Evolutionary conservation across 805 yeast genomes (phyloP).

Genomic region (Wickerhamomyces mucosus): DNA sequence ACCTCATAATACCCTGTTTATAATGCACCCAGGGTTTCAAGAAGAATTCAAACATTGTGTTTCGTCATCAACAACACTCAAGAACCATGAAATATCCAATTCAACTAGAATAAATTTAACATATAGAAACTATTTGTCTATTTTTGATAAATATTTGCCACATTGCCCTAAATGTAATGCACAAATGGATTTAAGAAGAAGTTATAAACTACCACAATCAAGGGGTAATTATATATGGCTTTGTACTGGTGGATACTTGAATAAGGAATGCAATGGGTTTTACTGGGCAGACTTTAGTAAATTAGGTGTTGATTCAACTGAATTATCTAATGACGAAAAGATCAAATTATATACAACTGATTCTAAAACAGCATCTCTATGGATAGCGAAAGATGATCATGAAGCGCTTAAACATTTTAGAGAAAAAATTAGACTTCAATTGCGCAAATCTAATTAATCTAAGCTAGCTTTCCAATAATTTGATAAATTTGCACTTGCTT

Average conservation of each 20-base stretch:
- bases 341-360: slow-evolving; percentile 25
- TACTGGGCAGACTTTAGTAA: slow-evolving; percentile 45
- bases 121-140: slow-evolving; percentile 42
- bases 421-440: too few relatives aligned
- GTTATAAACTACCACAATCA: slow-evolving; percentile 34
- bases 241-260: slow-evolving; percentile 39
- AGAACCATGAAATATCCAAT: slow-evolving; percentile 40
- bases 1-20: slow-evolving; percentile 58
- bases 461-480: too few relatives aligned
- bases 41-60: slow-evolving; percentile 66
- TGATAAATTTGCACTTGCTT: too few relatives aligned
- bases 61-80: slow-evolving; percentile 32
- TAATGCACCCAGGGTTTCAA: slow-evolving; percentile 77
- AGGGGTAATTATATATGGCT: slow-evolving; percentile 61
- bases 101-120: slow-evolving; percentile 53
- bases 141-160: slow-evolving; percentile 28
- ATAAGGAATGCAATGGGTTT: slow-evolving; percentile 38
- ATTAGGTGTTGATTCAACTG: too few relatives aligned
- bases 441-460: too few relatives aligned
- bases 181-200: slow-evolving; percentile 44
- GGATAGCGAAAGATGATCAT: slow-evolving; percentile 37
- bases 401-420: slow-evolving; percentile 16
- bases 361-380: slow-evolving; percentile 27
- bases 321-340: too few relatives aligned
- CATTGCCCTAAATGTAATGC: slow-evolving; percentile 32